These are phyloP conservation scores for Colletotrichum simmondsii DNA, from an alignment of 2,329 filamentous ascomycete genomes.

Conservation along the genomic window DNA sequence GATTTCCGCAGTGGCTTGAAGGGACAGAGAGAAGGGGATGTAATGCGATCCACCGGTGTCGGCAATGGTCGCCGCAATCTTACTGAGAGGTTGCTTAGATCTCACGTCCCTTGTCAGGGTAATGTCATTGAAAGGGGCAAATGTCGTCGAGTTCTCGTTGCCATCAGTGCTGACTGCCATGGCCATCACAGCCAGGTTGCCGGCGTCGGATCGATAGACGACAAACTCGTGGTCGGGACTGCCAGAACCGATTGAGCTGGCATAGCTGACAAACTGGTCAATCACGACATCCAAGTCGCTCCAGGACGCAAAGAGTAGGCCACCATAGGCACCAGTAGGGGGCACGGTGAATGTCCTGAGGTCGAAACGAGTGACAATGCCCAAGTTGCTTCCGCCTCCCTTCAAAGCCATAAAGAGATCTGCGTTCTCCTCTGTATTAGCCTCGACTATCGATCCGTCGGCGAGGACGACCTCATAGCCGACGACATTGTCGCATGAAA, in stretches of 20 bases:
- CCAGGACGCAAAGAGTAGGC: constrained; percentile 10
- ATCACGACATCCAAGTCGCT: neutral
- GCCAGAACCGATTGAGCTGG: neutral
- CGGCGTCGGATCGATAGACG: constrained; percentile 9
- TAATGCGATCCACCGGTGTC: constrained; percentile 18
- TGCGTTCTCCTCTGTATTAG: constrained; percentile 44
- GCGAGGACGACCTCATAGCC: constrained; percentile 58
- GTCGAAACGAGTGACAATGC: constrained; percentile 50
- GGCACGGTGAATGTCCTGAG: constrained; percentile 34
- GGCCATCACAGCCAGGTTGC: constrained; percentile 2
- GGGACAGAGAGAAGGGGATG: constrained; percentile 12
- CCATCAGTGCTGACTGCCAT: constrained; percentile 19
- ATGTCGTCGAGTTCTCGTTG: constrained; percentile 10
- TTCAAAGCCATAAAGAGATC: constrained; percentile 61
- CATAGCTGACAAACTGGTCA: constrained; percentile 11
- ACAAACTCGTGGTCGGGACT: constrained; percentile 22
- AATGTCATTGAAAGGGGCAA: constrained; percentile 13
- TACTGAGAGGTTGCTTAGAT: neutral
- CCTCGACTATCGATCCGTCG: constrained; percentile 52
- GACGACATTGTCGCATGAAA: constrained; percentile 54
- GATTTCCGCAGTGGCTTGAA: neutral
- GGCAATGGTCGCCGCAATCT: constrained; percentile 15
- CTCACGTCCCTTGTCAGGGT: constrained; percentile 6
- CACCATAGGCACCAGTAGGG: constrained; percentile 5
- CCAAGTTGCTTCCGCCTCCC: constrained; percentile 60